Base-by-base conservation (phyloP, 257 asterid genomes). In the Solanum virginianum region DNA sequence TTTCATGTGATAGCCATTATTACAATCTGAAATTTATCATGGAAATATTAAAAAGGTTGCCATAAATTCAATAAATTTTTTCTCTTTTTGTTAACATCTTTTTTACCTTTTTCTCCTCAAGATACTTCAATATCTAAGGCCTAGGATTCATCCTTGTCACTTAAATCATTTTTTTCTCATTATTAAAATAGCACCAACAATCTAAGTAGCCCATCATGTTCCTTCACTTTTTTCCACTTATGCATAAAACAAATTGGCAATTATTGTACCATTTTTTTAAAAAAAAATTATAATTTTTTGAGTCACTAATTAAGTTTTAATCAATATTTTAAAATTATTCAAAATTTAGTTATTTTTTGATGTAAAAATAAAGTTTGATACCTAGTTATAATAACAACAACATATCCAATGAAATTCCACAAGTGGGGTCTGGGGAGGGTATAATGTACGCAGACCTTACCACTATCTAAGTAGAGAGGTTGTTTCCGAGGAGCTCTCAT, bases 1-100 rank as follows among this genome's bases (percentile, higher is more conserved):
- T 84, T 86, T 81, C 89, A 89, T 89, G 92, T 89, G 90, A 88
- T 79, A 56, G 24, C 90, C 90, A 86, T 89, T 83, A 89, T 86
- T 86, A 88, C 85, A 51, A 49, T 82, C 82, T 39, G 32, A 59
- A 32, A 68, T 65, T 9, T 60, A 69, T 84, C 80, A 75, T 86
- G 87, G 80, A 83, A 82, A 88, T 74, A 70, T 72, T 81, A 80
- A 81, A 39, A 81, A 69, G 18, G 12, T 54, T 29, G 70, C 22
- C 10, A 80, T 7, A 16, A 80, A 80, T 54, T 82, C 74, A 13
- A 32, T 59, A 59, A 59, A n/a, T 57, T 77, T 79, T 29, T 36
- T n/a, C 59, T 26, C 86, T 87, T 87, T 85, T 89, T 89, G 88
- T 85, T 71, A 71, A 63, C 51, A 60, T 89, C 83, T 83, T 9